Base-by-base conservation (phyloP, 371 early-diverging fungal genomes). In the Mortierella sp. region DNA sequence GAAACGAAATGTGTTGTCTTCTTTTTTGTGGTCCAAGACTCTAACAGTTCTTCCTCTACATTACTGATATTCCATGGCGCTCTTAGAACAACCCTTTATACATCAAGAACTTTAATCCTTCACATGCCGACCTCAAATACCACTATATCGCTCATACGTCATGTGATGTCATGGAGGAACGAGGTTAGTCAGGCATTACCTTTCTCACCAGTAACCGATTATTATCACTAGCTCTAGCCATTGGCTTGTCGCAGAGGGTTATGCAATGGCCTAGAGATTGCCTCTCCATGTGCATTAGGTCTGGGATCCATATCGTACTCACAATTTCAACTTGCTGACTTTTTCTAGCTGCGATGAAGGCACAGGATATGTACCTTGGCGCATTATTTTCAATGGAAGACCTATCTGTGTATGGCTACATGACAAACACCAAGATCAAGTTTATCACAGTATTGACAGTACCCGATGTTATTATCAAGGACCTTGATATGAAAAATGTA, bases 71-170 rank as follows among this genome's bases (percentile, higher is more conserved):
- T 8, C 50, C 16, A 50, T 3, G 6, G 21, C 16, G 4, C 24
- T 9, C 9, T 22, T 63, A 95, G 92, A 96, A 94, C 84, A 95
- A 94, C 83, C 97, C 97, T 3, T 75, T 97, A 28, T 95, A 88
- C 84, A 88, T 96, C 66, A 91, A 91, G 70, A 93, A 90, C 83
- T 95, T 94, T 77, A 92, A 89, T 63, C 77, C 86, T 15, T 84
- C 87, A 52, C 93, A 95, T 76, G 90, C 92, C 16, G 94, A 95
- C 79, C 88, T 96, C 48, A 94, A 95, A 78, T 96, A 92, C 83
- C 95, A 95, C 83, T 96, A 94, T 78, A 86, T 96, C 83, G 94
- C 94, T 38, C 95, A 96, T 69, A 96, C 95, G 0, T 92, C 96
- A 0, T 92, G 92, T 72, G 96, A 97, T 81, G 90, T 95, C 7